Evolutionary conservation across 768 basidiomycete species (phyloP).

Genomic region (Piloderma croceum): DNA sequence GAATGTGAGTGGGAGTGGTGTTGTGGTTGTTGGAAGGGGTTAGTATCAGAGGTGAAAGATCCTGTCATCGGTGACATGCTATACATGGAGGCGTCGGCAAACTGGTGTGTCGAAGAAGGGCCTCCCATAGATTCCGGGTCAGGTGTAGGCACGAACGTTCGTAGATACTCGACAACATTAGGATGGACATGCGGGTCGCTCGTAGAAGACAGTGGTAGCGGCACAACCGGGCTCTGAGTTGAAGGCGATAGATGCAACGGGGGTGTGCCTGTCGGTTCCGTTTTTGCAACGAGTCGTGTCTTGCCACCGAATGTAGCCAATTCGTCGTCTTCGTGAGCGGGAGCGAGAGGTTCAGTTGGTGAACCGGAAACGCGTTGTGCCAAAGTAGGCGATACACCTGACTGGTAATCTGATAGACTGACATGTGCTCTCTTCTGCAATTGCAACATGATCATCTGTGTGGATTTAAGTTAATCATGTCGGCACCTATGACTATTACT

Average conservation of each 20-base stretch:
- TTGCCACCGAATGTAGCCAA: slow-evolving; percentile 59
- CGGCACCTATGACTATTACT: not conserved
- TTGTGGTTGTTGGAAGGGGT: slow-evolving; percentile 29
- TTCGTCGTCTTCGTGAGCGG: slow-evolving; percentile 55
- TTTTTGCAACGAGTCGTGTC: slow-evolving; percentile 60
- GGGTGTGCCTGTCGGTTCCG: slow-evolving; percentile 49
- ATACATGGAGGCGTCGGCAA: slow-evolving; percentile 7
- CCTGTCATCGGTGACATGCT: slow-evolving; percentile 24
- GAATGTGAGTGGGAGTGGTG: slow-evolving; percentile 21
- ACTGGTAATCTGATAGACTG: slow-evolving; percentile 58
- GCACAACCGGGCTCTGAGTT: slow-evolving; percentile 68
- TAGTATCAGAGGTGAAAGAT: slow-evolving; percentile 21
- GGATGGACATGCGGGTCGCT: slow-evolving; percentile 50
- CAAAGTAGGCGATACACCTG: slow-evolving; percentile 42
- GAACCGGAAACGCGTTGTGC: slow-evolving; percentile 32
- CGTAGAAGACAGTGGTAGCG: slow-evolving; percentile 54
- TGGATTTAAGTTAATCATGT: slow-evolving; percentile 2
- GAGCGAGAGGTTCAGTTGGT: slow-evolving; percentile 35
- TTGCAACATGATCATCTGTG: slow-evolving; percentile 57
- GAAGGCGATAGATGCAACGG: slow-evolving; percentile 57
- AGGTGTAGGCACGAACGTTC: slow-evolving; percentile 43
- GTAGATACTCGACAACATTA: slow-evolving; percentile 62
- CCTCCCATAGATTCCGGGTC: slow-evolving; percentile 11
- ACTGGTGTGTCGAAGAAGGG: slow-evolving; percentile 6
- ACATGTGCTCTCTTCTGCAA: slow-evolving; percentile 62